Conservation (phyloP, 148 eudicot genomes). For the Polygonum maritimum region DNA sequence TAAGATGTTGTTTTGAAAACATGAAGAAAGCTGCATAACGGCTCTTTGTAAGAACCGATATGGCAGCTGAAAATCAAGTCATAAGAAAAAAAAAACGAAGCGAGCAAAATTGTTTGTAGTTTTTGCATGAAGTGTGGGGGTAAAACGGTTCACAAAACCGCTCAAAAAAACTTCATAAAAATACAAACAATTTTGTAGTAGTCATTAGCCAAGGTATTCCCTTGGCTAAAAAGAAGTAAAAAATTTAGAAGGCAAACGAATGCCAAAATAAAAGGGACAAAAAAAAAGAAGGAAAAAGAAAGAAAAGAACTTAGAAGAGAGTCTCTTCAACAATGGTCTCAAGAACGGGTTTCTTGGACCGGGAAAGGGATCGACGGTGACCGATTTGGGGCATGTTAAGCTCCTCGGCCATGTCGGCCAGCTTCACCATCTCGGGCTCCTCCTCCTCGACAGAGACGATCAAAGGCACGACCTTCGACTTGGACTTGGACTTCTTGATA, state of each 20-base stretch:
- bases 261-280: neutral
- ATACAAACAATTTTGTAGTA: neutral
- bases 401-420: slow-evolving; percentile 52
- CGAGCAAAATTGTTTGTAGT: neutral
- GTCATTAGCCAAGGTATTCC: neutral
- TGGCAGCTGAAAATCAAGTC: neutral
- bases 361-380: slow-evolving; percentile 41
- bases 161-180: neutral
- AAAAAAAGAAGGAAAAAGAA: neutral
- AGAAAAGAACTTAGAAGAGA: neutral
- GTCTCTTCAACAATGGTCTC: slow-evolving; percentile 82
- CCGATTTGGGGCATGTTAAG: slow-evolving; percentile 33
- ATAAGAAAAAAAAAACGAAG: neutral
- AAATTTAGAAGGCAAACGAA: neutral
- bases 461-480: slow-evolving; percentile 54
- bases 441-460: neutral
- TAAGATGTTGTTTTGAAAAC: too few relatives aligned
- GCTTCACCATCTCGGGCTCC: slow-evolving; percentile 25
- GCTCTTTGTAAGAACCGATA: neutral
- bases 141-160: neutral
- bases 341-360: slow-evolving; percentile 84
- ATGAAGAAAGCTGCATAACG: neutral
- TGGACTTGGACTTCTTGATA: slow-evolving; percentile 20
- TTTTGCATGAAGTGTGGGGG: neutral
- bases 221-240: neutral